Percentiles rank a stretch among this genome's conserved stretches.
Evolutionary conservation across 306 rosid species (phyloP).

Genomic region (Leucaena leucocephala): DNA sequence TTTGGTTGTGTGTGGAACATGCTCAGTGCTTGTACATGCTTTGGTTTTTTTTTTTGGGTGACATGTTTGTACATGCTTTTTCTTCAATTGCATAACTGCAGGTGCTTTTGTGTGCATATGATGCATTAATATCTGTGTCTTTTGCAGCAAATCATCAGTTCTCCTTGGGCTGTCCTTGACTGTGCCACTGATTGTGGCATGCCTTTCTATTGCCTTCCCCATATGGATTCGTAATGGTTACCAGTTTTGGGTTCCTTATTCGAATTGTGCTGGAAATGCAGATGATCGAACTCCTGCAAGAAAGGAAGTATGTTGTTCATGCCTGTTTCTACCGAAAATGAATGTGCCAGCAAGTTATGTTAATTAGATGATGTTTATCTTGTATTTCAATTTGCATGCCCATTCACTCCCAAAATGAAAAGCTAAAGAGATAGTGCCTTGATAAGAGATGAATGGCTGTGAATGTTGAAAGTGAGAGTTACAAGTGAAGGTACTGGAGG

Average conservation of each 20-base stretch:
- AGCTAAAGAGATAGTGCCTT: neutral
- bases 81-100: neutral
- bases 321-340: constrained; percentile 12
- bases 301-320: constrained; percentile 68
- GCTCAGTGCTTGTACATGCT: neutral
- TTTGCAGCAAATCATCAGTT: constrained; percentile 97
- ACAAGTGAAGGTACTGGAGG: neutral
- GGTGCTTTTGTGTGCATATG: constrained; percentile 27
- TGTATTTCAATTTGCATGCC: neutral
- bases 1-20: neutral
- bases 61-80: neutral
- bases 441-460: neutral
- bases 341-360: neutral
- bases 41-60: no score
- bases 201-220: constrained; percentile 93
- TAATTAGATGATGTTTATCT: constrained; percentile 10
- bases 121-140: constrained; percentile 31
- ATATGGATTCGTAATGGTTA: constrained; percentile 91
- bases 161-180: constrained; percentile 96
- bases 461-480: neutral
- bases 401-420: neutral
- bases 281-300: constrained; percentile 62
- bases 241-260: constrained; percentile 79
- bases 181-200: constrained; percentile 92
- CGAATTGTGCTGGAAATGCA: constrained; percentile 57